Evolutionary conservation across 805 yeast species (phyloP).

Genomic region (Torulaspora maleeae): DNA sequence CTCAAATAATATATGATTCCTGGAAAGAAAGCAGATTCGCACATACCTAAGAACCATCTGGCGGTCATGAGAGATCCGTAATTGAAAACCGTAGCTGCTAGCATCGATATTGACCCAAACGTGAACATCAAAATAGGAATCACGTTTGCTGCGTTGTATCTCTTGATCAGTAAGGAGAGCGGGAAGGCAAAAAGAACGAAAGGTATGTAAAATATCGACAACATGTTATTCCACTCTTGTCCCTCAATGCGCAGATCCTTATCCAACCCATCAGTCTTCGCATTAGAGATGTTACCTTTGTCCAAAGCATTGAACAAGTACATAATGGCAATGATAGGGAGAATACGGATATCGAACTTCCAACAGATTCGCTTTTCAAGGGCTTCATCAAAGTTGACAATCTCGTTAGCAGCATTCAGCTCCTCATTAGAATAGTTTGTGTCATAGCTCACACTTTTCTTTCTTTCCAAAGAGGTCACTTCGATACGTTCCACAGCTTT

Average conservation of each 20-base stretch:
- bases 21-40: slow-evolving; percentile 43
- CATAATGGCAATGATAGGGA: slow-evolving; percentile 44
- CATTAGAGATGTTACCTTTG: slow-evolving; percentile 47
- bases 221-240: slow-evolving; percentile 43
- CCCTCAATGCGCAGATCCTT: slow-evolving; percentile 40
- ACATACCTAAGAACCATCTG: slow-evolving; percentile 43
- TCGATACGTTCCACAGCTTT: slow-evolving; percentile 1
- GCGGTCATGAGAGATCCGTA: slow-evolving; percentile 39
- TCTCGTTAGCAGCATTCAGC: slow-evolving; percentile 12
- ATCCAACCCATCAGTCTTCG: slow-evolving; percentile 45
- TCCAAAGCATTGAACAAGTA: slow-evolving; percentile 47
- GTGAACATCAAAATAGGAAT: slow-evolving; percentile 43
- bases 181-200: background rate
- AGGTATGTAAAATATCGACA: slow-evolving; percentile 33
- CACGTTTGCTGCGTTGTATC: slow-evolving; percentile 23
- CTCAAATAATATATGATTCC: slow-evolving; percentile 24
- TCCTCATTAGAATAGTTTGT: slow-evolving; percentile 19
- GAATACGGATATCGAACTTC: slow-evolving; percentile 42
- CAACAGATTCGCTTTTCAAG: slow-evolving; percentile 27
- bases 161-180: no score
- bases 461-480: slow-evolving; percentile 4
- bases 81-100: slow-evolving; percentile 39
- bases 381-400: slow-evolving; percentile 9
- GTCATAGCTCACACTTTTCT: slow-evolving; percentile 1
- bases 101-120: slow-evolving; percentile 42